A percentile compares a stretch with the other conserved stretches of the same genome.
Evolutionary conservation across 768 basidiomycete genomes (phyloP).

Genomic region (Dacryopinax primogenitus): DNA sequence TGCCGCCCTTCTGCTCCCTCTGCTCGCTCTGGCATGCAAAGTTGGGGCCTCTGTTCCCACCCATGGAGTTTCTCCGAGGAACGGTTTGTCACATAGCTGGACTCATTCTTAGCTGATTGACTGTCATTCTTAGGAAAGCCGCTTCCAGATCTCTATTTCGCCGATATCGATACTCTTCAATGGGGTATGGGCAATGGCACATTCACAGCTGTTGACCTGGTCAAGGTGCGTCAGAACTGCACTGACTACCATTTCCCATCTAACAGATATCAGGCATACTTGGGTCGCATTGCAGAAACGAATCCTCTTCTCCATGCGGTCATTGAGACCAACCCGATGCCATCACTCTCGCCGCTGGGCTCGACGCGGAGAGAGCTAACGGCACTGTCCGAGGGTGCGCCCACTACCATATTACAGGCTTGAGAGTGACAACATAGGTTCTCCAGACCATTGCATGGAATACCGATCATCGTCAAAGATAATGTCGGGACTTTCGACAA

Average conservation of each 20-base stretch:
- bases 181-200: conserved; percentile 27
- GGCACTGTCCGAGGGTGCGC: neutral
- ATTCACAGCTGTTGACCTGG: conserved; percentile 34
- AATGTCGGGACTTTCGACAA: conserved; percentile 24
- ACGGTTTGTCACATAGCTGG: neutral
- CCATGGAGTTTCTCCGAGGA: neutral
- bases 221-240: conserved; percentile 24
- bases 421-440: neutral
- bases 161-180: conserved; percentile 31
- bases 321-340: conserved; percentile 32
- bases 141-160: conserved; percentile 34
- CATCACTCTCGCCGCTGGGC: conserved; percentile 26
- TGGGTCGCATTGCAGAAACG: conserved; percentile 35
- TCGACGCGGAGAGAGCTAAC: conserved; percentile 28
- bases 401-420: neutral
- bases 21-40: neutral
- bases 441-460: conserved; percentile 27
- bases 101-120: neutral
- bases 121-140: neutral
- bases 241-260: neutral
- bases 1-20: neutral
- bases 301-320: conserved; percentile 33
- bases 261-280: conserved; percentile 30
- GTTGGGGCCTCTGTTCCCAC: neutral
- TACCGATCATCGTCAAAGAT: conserved; percentile 31